These are phyloP conservation scores for Rhinocladiella mackenziei DNA, from an alignment of 2,329 filamentous ascomycete genomes.

Conservation along the genomic window DNA sequence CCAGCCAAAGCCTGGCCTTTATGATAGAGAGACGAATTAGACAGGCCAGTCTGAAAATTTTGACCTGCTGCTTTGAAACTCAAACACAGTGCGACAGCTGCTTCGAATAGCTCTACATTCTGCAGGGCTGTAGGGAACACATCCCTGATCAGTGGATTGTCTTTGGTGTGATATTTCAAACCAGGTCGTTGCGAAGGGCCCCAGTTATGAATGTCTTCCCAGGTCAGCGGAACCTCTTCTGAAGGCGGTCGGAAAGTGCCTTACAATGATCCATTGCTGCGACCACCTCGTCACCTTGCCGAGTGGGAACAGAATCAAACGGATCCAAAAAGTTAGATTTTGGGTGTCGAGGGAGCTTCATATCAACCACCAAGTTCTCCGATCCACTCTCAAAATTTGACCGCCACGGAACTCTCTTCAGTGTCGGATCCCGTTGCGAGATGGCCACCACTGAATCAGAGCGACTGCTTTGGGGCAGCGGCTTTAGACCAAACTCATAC, in stretches of 20 bases:
- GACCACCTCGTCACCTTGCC: conserved; percentile 16
- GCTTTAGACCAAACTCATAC: too few relatives aligned
- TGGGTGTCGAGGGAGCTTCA: conserved; percentile 8
- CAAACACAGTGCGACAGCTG: conserved; percentile 17
- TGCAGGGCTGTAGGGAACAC: conserved; percentile 17
- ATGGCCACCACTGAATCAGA: not conserved
- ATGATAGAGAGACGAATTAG: conserved; percentile 16
- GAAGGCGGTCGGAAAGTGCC: not conserved
- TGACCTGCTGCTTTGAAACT: conserved; percentile 18
- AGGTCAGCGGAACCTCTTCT: conserved; percentile 1
- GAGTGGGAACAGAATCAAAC: conserved; percentile 11
- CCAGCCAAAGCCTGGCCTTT: conserved; percentile 16
- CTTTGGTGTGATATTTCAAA: conserved; percentile 17
- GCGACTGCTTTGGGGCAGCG: not conserved
- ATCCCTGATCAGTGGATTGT: conserved; percentile 23
- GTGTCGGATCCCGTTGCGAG: not conserved
- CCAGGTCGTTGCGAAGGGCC: conserved; percentile 19
- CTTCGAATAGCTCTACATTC: conserved; percentile 21
- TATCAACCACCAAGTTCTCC: not conserved
- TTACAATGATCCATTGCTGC: conserved; percentile 21
- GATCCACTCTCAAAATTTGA: too few relatives aligned
- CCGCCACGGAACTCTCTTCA: too few relatives aligned
- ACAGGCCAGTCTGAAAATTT: conserved; percentile 11
- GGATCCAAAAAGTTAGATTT: conserved; percentile 18
- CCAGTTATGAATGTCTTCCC: conserved; percentile 18